Percentiles rank a stretch among this genome's conserved stretches.
phyloP scores from a whole-genome alignment of 2,329 filamentous ascomycete species.

The Pezicula carpinea region DNA sequence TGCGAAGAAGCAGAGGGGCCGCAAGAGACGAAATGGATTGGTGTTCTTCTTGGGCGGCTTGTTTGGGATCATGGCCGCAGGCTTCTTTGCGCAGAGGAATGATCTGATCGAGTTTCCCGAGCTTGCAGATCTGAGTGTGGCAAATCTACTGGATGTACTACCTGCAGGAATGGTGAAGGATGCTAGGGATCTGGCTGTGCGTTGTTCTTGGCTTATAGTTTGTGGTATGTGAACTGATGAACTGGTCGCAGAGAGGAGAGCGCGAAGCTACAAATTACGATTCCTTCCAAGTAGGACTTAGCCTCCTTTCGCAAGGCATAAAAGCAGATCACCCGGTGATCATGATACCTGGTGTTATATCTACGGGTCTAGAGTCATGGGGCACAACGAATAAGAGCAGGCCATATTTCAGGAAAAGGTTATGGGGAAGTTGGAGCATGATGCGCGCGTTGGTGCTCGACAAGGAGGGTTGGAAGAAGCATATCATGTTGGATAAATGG shows the following conservation, averaged over 20 bases:
- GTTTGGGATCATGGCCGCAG: constrained; percentile 84
- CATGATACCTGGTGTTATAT: constrained; percentile 97
- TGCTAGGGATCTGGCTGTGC: constrained; percentile 77
- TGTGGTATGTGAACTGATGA: constrained; percentile 7
- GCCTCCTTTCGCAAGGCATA: constrained; percentile 77
- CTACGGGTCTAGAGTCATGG: constrained; percentile 95
- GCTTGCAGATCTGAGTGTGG: constrained; percentile 70
- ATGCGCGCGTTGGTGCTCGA: constrained; percentile 92
- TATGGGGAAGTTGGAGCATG: constrained; percentile 99
- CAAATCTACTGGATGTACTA: constrained; percentile 80
- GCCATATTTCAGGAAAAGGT: constrained; percentile 86
- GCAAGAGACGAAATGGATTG: constrained; percentile 72
- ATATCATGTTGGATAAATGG: constrained; percentile 92
- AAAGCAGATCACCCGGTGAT: constrained; percentile 82
- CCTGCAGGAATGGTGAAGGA: constrained; percentile 83
- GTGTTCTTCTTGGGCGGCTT: constrained; percentile 85
- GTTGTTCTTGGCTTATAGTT: constrained; percentile 28
- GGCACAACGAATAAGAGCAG: constrained; percentile 80
- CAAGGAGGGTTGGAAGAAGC: constrained; percentile 90
- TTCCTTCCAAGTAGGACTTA: constrained; percentile 84
- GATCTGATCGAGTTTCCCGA: constrained; percentile 80
- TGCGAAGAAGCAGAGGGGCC: constrained; percentile 37
- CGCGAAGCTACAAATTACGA: constrained; percentile 87
- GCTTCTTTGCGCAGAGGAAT: constrained; percentile 84
- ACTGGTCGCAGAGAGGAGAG: constrained; percentile 63